Percentiles rank a stretch among this genome's conserved stretches.
phyloP scores from a whole-genome alignment of 768 basidiomycete genomes.

The Auriscalpium vulgare region DNA sequence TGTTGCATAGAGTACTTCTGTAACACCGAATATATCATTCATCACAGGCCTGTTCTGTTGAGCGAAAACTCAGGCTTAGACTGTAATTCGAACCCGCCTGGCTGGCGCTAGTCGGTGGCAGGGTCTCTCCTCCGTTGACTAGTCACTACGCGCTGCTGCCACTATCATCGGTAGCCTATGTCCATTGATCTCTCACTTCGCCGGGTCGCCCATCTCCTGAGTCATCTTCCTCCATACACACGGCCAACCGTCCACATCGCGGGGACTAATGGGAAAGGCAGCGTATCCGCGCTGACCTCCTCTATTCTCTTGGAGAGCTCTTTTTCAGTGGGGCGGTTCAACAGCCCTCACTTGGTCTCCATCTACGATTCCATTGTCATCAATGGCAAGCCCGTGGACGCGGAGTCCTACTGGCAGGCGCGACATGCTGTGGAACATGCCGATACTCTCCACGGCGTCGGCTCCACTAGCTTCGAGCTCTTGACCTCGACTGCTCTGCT shows the following conservation, averaged over 20 bases:
- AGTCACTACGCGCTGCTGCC: too few relatives aligned
- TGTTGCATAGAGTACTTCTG: too few relatives aligned
- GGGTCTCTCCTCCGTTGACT: too few relatives aligned
- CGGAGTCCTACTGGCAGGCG: conserved; percentile 37
- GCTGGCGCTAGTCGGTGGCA: too few relatives aligned
- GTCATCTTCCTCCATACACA: conserved; percentile 49
- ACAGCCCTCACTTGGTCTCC: conserved; percentile 83
- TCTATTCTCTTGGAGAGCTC: conserved; percentile 60
- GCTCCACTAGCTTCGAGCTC: conserved; percentile 74
- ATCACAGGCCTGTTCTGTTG: too few relatives aligned
- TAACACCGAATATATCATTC: too few relatives aligned
- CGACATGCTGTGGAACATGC: conserved; percentile 40
- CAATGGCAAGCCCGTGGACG: conserved; percentile 44
- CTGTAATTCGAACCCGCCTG: too few relatives aligned
- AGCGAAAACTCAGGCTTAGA: too few relatives aligned
- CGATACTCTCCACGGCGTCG: conserved; percentile 34
- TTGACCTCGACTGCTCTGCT: conserved; percentile 75
- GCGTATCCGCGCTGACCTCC: conserved; percentile 75
- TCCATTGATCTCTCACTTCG: conserved; percentile 58
- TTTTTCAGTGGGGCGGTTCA: conserved; percentile 74
- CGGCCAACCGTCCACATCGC: conserved; percentile 86
- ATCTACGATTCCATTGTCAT: conserved; percentile 72
- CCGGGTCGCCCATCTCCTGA: conserved; percentile 45
- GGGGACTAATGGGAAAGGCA: conserved; percentile 97
- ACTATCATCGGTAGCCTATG: neutral